A percentile compares a stretch with the other conserved stretches of the same genome.
Conservation (phyloP, 2,329 filamentous ascomycete genomes). For the Purpureocillium lavendulum region DNA sequence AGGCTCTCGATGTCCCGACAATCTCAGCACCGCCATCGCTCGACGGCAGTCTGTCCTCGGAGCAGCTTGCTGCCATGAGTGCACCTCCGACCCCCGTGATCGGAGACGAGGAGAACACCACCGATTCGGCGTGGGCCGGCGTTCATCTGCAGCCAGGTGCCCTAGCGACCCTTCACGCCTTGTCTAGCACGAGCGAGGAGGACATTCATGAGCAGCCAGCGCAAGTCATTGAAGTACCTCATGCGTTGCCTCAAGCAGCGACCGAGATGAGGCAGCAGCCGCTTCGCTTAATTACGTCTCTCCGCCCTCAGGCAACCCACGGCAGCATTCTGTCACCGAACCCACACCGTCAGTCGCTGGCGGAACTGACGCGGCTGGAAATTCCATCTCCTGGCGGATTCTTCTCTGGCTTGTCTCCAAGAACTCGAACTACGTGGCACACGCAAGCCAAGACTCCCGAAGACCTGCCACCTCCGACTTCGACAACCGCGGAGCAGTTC, state of each 20-base stretch:
- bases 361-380: slow-evolving; percentile 71
- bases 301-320: slow-evolving; percentile 16
- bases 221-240: slow-evolving; percentile 36
- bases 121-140: slow-evolving; percentile 60
- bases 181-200: slow-evolving; percentile 49
- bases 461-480: slow-evolving; percentile 60
- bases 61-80: slow-evolving; percentile 76
- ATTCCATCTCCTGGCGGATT: slow-evolving; percentile 90
- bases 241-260: slow-evolving; percentile 10
- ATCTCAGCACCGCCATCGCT: slow-evolving; percentile 78
- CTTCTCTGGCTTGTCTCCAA: slow-evolving; percentile 74
- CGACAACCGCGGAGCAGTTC: slow-evolving; percentile 85
- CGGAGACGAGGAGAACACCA: slow-evolving; percentile 42
- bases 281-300: slow-evolving; percentile 38
- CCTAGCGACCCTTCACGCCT: slow-evolving; percentile 69
- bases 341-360: slow-evolving; percentile 45
- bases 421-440: slow-evolving; percentile 76
- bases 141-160: slow-evolving; percentile 72
- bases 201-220: slow-evolving; percentile 47
- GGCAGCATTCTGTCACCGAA: slow-evolving; percentile 18
- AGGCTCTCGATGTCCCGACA: slow-evolving; percentile 58
- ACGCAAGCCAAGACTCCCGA: slow-evolving; percentile 45
- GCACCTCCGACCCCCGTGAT: slow-evolving; percentile 78
- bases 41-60: slow-evolving; percentile 80
- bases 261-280: slow-evolving; percentile 43